Base-by-base conservation (phyloP, 495 filamentous ascomycete genomes). In the Daldinia concentrica region DNA sequence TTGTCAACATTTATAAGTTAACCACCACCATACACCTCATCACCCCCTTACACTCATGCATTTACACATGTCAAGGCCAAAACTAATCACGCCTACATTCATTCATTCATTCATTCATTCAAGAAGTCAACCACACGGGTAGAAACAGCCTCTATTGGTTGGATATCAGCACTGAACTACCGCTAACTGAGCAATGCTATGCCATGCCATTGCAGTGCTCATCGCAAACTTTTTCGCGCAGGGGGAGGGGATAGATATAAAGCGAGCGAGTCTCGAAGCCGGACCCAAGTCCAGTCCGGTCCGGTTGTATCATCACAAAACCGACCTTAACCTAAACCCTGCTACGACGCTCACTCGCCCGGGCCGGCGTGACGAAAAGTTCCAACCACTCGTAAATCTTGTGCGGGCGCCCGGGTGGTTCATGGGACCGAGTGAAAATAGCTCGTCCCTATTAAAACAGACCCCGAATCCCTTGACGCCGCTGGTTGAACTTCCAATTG, bases 91-190 rank as follows among this genome's bases (percentile, higher is more conserved):
- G 4, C 9, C 1, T 48, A 48, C 43, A 4, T 36, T 14, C 34
- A 36, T 12, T 36, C 29, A 30, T 39, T 39, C n/a, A n/a, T n/a
- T n/a, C 19, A 48, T 3, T 19, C 41, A 45, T 9, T 48, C 43
- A 52, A 17, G 1, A 30, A 30, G 11, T 24, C 24, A 17, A 17
- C 32, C 27, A 11, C 24, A 52, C 19, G 60, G 66, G 65, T 74
- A 76, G 72, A 72, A 62, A 66, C 68, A 63, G 72, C 62, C 57
- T 76, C 34, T 61, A 69, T 64, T 72, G 66, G 48, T 41, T 73
- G 51, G 60, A 64, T 76, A 74, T 72, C 61, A 71, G 72, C 72
- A 60, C 72, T 68, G 58, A 14, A 64, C 72, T 72, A 76, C 66
- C 24, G 22, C 43, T 48, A 48, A 48, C 9, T 5, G 43, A 48